These are phyloP conservation scores for Syzygium syzygioides DNA, from an alignment of 441 rosid genomes.

Conservation along the genomic window DNA sequence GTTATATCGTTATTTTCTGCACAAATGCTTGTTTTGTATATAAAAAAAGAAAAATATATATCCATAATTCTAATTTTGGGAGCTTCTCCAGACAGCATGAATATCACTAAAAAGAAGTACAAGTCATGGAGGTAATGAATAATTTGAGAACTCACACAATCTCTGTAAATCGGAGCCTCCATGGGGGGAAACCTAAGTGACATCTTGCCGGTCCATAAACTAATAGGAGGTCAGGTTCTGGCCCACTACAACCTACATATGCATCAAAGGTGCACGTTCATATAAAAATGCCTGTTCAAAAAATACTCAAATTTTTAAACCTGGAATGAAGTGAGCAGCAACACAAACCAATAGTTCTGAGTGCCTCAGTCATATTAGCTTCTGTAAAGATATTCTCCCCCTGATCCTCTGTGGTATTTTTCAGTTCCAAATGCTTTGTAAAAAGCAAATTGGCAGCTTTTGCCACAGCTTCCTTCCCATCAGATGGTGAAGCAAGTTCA, in stretches of 20 bases:
- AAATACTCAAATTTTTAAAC: background rate
- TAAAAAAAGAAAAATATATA: background rate
- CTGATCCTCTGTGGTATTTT: conserved; percentile 19
- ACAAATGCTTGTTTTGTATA: background rate
- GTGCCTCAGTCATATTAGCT: conserved; percentile 56
- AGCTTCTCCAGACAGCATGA: background rate
- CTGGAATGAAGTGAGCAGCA: conserved; percentile 6
- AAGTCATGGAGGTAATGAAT: background rate
- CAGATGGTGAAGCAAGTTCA: conserved; percentile 66
- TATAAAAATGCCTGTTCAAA: conserved; percentile 6
- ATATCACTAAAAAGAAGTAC: background rate
- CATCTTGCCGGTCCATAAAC: conserved; percentile 87
- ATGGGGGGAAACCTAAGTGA: conserved; percentile 86
- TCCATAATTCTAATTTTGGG: background rate
- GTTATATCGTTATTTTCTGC: background rate
- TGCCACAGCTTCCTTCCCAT: conserved; percentile 78
- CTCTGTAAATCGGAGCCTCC: conserved; percentile 90
- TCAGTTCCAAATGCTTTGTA: conserved; percentile 30
- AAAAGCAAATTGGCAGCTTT: conserved; percentile 81
- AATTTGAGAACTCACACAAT: conserved; percentile 46
- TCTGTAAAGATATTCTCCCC: conserved; percentile 56
- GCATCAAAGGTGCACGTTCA: background rate
- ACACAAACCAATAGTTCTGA: conserved; percentile 58
- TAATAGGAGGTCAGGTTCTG: conserved; percentile 73
- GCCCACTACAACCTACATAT: conserved; percentile 50